phyloP scores from a whole-genome alignment of 2,329 filamentous ascomycete genomes.

The Colletotrichum sp. region DNA sequence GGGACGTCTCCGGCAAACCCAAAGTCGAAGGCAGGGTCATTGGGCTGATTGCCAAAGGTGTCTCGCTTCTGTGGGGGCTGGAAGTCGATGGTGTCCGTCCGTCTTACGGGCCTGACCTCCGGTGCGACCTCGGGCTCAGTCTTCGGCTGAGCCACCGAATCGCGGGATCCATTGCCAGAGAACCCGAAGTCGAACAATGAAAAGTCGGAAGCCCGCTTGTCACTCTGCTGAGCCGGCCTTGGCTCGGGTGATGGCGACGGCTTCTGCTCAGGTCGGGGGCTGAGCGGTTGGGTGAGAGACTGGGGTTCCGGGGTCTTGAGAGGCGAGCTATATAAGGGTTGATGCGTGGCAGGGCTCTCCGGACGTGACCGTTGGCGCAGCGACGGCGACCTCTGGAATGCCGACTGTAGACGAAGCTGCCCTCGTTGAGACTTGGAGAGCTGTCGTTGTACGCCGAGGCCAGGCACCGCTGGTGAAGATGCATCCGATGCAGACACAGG shows the following conservation, averaged over 20 bases:
- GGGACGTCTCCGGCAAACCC: neutral
- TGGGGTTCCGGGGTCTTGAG: neutral
- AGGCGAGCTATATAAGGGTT: neutral
- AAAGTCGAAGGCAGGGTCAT: neutral
- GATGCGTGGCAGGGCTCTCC: neutral
- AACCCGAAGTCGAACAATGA: neutral
- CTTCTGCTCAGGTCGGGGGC: neutral
- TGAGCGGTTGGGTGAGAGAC: neutral
- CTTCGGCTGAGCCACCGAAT: neutral
- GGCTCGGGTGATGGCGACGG: neutral
- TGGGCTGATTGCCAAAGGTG: neutral
- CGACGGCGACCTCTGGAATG: neutral
- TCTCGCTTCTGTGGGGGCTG: neutral
- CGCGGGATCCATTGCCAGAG: neutral
- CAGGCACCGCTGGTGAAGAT: neutral
- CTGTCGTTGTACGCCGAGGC: neutral
- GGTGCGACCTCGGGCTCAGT: neutral
- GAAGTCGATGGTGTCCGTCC: neutral
- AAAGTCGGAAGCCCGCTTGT: neutral
- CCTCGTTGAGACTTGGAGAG: slow-evolving; percentile 17
- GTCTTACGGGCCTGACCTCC: neutral
- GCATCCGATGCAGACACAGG: neutral
- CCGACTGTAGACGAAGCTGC: slow-evolving; percentile 7
- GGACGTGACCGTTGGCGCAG: neutral
- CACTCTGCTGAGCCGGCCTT: neutral